phyloP scores from a whole-genome alignment of 805 yeast species.

The Jamesozyma jinghongensis region DNA sequence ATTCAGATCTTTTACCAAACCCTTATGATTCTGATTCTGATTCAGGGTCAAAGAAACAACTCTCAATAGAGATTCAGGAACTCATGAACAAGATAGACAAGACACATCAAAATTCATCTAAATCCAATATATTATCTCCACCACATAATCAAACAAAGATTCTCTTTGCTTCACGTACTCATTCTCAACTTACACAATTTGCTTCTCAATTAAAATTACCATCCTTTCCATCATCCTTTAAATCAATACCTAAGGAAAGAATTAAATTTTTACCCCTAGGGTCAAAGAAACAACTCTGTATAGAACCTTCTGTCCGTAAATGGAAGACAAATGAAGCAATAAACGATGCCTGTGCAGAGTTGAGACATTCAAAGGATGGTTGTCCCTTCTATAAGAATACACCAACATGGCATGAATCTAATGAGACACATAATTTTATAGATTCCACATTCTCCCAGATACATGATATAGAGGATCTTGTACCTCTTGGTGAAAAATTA shows the following conservation, averaged over 20 bases:
- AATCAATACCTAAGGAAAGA: constrained; percentile 35
- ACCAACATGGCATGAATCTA: constrained; percentile 35
- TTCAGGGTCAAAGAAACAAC: not conserved
- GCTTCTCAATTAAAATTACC: constrained; percentile 61
- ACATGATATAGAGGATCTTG: constrained; percentile 75
- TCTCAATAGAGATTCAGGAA: constrained; percentile 36
- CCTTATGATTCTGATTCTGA: constrained; percentile 28
- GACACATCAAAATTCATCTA: constrained; percentile 12
- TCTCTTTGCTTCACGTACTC: constrained; percentile 77
- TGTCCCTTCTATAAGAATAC: constrained; percentile 26
- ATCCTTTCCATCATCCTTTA: constrained; percentile 49
- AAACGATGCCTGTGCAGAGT: constrained; percentile 73
- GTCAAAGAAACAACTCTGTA: constrained; percentile 78
- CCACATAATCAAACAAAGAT: constrained; percentile 39
- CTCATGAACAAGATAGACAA: constrained; percentile 38
- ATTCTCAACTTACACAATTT: constrained; percentile 79
- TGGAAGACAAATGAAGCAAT: constrained; percentile 44
- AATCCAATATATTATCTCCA: no score
- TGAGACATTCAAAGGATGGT: constrained; percentile 38
- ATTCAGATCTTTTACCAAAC: constrained; percentile 16
- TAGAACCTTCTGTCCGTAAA: constrained; percentile 51
- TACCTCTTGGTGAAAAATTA: constrained; percentile 44
- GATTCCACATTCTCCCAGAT: constrained; percentile 49
- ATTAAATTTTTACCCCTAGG: constrained; percentile 66
- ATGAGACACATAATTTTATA: constrained; percentile 36